Evolutionary conservation across 306 rosid species (phyloP), one percentile per base, ranked within the genome.

Genomic region (Castanospermum australe): DNA sequence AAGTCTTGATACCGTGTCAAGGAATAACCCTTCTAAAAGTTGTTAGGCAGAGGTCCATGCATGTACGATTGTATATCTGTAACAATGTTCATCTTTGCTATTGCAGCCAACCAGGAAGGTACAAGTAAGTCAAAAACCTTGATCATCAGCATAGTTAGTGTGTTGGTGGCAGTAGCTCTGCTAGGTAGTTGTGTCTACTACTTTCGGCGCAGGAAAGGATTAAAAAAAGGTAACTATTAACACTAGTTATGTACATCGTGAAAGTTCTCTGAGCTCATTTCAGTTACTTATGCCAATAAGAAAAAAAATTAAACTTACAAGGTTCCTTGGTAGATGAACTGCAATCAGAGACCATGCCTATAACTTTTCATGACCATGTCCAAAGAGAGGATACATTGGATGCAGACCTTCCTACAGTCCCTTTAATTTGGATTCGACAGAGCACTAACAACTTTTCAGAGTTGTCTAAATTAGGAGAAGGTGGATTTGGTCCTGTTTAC

Each of bases 401-500:
- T 78, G 22, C 24, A 36, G 80, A 73, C 41, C 77, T 83, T 67
- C 83, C 77, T 5, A 71, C 20, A 55, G 66, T 78, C 48, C 86
- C 81, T 36, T 64, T 83, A n/a, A 25, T 66, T 33, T 57, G 52
- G 75, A 73, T 83, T 45, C 44, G 42, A 20, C 54, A 30, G 0
- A 79, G 84, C 39, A 84, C 87, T 39, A 32, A 84, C 50, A 57
- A 86, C 83, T 90, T 90, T 56, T 80, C 89, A 5, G 84, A 80
- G 20, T 45, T 22, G 5, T 83, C 76, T 7, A 88, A 86, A 89
- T 78, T 90, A 60, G 91, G 92, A 48, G 78, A 85, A 81, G 94
- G 94, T 32, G 94, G 94, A 35, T 90, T 90, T 72, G 86, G 86
- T 7, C 83, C 83, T 83, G 86, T 82, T 76, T 86, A 89, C 66